Evolutionary conservation across 2,329 filamentous ascomycete species (phyloP), one percentile per base, ranked within the genome.

Genomic region (Aspergillus carbonarius): DNA sequence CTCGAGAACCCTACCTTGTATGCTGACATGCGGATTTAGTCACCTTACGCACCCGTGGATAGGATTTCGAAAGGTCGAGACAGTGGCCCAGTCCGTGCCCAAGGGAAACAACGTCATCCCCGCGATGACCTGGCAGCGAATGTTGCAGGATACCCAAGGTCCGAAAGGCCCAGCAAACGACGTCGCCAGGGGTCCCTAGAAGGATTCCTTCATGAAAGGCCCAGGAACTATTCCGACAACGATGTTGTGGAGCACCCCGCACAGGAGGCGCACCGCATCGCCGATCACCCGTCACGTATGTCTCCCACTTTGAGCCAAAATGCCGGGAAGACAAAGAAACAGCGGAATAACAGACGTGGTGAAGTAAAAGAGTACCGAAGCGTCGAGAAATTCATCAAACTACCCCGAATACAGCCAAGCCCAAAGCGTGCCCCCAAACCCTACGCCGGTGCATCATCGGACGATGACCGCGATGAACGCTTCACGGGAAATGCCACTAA

Each of bases 71-170:
- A 68, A 44, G 51, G 63, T 15, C 68, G 69, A 52, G 64, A 70
- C 25, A 75, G 72, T 55, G 72, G 72, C 6, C 69, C 73, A n/a
- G 67, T 74, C 39, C 70, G 68, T 39, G 70, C 68, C 9, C 63
- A 59, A 34, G 66, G 68, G 23, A 66, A 61, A 56, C 10, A 54
- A 48, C 37, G 15, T 25, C 50, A n/a, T 12, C 37, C 39, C 40
- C 37, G 44, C 17, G 54, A 17, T 8, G 66, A 37, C 6, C 54
- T 59, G 39, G 23, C 27, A n/a, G 23, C 5, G 13, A 20, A 18
- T 20, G 17, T 15, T 17, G 12, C 48, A 37, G 34, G 30, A 25
- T 20, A 35, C 30, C n/a, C 30, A 25, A 30, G 30, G 30, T 34
- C 30, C 18, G 48, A 37, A 44, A 40, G 37, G 35, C 37, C 51